Evolutionary conservation across 228 moss, liverwort and hornwort genomes (phyloP).

Genomic region (Sphagnum magellanicum): DNA sequence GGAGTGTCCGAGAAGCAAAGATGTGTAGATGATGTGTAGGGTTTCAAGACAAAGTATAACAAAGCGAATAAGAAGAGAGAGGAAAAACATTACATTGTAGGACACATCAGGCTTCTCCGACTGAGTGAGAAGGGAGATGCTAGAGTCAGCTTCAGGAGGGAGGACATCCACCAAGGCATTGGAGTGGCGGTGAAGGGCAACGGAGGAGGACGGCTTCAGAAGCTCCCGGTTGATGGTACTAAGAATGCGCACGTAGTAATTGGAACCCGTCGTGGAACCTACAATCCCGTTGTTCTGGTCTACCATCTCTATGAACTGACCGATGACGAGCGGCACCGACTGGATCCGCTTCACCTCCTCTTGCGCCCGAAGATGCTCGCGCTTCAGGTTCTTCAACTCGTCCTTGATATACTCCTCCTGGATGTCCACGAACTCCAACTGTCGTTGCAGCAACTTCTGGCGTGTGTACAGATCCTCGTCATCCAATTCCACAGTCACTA

Average conservation of each 20-base stretch:
- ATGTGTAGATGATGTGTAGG: too few species aligned
- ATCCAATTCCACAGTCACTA: conserved; percentile 51
- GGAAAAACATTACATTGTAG: conserved; percentile 47
- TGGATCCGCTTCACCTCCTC: conserved; percentile 98
- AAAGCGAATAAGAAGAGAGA: neutral
- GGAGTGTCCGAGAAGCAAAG: too few species aligned
- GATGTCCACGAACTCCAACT: conserved; percentile 94
- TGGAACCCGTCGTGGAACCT: conserved; percentile 86
- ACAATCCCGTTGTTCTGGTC: conserved; percentile 96
- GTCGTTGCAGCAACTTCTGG: conserved; percentile 79
- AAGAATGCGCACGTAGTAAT: conserved; percentile 89
- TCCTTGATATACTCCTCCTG: conserved; percentile 97
- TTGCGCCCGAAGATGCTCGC: conserved; percentile 84
- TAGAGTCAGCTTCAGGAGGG: conserved; percentile 93
- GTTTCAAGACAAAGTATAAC: too few species aligned
- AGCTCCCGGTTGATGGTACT: conserved; percentile 95
- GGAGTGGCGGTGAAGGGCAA: conserved; percentile 83
- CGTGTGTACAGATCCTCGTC: conserved; percentile 86
- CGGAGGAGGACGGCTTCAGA: conserved; percentile 85
- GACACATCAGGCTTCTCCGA: conserved; percentile 94
- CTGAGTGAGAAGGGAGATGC: conserved; percentile 85
- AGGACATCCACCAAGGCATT: conserved; percentile 90
- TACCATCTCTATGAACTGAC: conserved; percentile 97
- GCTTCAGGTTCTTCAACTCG: conserved; percentile 97
- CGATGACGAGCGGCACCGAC: conserved; percentile 91